Evolutionary conservation across 1,139 yeast species (phyloP).

Genomic region (Neolecta irregularis): DNA sequence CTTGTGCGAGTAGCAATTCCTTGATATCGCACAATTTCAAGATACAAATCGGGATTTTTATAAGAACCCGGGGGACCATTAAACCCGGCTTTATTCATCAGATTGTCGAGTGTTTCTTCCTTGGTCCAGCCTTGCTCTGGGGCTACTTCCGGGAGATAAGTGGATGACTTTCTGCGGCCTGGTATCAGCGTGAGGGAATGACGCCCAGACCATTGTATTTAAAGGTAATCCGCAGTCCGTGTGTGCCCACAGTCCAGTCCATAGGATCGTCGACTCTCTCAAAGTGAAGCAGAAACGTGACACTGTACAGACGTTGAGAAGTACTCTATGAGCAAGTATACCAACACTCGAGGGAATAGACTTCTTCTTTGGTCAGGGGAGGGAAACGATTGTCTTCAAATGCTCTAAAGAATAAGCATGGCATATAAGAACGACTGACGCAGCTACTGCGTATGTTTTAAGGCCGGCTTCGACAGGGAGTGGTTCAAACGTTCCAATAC

Average conservation of each 20-base stretch:
- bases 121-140: constrained; percentile 78
- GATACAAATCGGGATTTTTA: constrained; percentile 14
- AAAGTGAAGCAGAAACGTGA: constrained; percentile 53
- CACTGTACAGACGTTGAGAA: constrained; percentile 28
- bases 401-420: constrained; percentile 27
- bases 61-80: constrained; percentile 15
- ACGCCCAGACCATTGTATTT: constrained; percentile 21
- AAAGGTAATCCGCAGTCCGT: constrained; percentile 58
- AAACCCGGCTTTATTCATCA: constrained; percentile 58
- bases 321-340: constrained; percentile 6
- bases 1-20: constrained; percentile 20
- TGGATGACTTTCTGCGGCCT: constrained; percentile 35
- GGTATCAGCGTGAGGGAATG: constrained; percentile 17
- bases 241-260: constrained; percentile 71
- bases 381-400: constrained; percentile 62
- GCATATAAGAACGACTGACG: constrained; percentile 24
- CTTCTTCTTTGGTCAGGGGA: constrained; percentile 45
- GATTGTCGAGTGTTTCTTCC: constrained; percentile 49
- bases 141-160: constrained; percentile 84
- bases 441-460: constrained; percentile 42
- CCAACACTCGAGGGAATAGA: constrained; percentile 35
- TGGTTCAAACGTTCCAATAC: constrained; percentile 71
- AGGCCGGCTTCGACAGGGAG: constrained; percentile 43
- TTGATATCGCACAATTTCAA: constrained; percentile 24
- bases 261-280: constrained; percentile 34